A percentile compares a stretch with the other conserved stretches of the same genome.
phyloP scores from a whole-genome alignment of 495 filamentous ascomycete genomes.

The Daldinia childiae region DNA sequence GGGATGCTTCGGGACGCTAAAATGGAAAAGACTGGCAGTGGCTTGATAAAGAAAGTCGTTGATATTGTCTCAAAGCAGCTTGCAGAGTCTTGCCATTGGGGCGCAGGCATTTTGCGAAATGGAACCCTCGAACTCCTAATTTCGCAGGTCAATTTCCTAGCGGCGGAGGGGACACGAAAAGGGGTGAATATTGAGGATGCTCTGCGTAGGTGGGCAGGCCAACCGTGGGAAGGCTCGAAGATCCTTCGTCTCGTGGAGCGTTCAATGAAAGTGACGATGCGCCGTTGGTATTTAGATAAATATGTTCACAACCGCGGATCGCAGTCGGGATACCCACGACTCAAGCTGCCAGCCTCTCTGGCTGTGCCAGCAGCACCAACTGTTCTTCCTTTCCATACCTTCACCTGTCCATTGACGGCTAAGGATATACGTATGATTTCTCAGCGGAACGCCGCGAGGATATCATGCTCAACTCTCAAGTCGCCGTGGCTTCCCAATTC shows the following conservation, averaged over 20 bases:
- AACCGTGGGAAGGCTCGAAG: conserved; percentile 88
- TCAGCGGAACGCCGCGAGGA: conserved; percentile 91
- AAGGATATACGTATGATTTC: conserved; percentile 96
- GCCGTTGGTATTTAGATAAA: conserved; percentile 89
- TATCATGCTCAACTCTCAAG: conserved; percentile 87
- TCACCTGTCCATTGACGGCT: conserved; percentile 92
- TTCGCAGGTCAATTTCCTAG: conserved; percentile 55
- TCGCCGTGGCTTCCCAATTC: conserved; percentile 84
- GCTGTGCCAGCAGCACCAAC: conserved; percentile 91
- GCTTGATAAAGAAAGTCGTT: conserved; percentile 96
- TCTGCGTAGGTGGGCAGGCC: conserved; percentile 75
- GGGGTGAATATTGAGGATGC: conserved; percentile 49
- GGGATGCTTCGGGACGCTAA: conserved; percentile 84
- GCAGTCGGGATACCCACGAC: conserved; percentile 71
- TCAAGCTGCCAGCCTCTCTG: conserved; percentile 76
- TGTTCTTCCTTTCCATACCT: conserved; percentile 98
- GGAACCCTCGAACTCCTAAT: conserved; percentile 54
- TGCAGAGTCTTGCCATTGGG: conserved; percentile 87
- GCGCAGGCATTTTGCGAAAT: conserved; percentile 73
- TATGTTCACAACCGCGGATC: conserved; percentile 72
- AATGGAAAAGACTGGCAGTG: conserved; percentile 66
- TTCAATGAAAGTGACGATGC: conserved; percentile 75
- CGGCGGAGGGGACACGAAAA: conserved; percentile 33
- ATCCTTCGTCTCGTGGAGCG: conserved; percentile 88
- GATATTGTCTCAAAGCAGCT: conserved; percentile 94